Evolutionary conservation across 345 rosid species (phyloP).

Genomic region (Triadica sebifera): DNA sequence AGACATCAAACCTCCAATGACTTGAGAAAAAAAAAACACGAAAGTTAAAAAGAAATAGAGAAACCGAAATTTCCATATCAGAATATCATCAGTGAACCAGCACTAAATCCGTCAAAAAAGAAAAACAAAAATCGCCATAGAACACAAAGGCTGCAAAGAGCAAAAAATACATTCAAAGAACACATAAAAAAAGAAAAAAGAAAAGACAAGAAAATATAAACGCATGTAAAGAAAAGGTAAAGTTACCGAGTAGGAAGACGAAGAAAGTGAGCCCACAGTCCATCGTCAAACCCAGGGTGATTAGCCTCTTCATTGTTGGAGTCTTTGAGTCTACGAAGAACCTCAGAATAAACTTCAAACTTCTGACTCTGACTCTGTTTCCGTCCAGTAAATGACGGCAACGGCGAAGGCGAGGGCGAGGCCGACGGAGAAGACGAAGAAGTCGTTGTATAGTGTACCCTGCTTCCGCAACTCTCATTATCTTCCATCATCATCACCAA

Average conservation of each 20-base stretch:
- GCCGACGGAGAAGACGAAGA: too few species aligned
- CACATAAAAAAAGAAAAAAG: too few species aligned
- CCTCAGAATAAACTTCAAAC: conserved; percentile 62
- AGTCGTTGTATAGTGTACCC: conserved; percentile 35
- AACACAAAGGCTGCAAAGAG: not conserved
- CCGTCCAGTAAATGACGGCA: conserved; percentile 29
- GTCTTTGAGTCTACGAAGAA: conserved; percentile 64
- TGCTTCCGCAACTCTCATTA: conserved; percentile 65
- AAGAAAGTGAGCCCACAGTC: conserved; percentile 89
- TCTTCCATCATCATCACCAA: conserved; percentile 57
- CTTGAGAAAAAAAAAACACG: not conserved
- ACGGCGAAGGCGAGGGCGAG: conserved; percentile 13
- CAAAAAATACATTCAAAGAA: not conserved
- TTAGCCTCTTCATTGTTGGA: conserved; percentile 48
- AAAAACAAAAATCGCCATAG: not conserved
- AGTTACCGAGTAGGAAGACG: conserved; percentile 85
- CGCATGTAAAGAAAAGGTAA: not conserved
- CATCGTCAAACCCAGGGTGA: conserved; percentile 65
- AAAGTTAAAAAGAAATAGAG: not conserved
- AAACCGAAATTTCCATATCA: not conserved
- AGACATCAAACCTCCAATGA: not conserved
- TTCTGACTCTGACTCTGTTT: conserved; percentile 66
- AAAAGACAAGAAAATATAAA: not conserved
- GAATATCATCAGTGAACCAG: not conserved
- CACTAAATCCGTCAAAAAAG: too few species aligned